A percentile compares a stretch with the other conserved stretches of the same genome.
These are phyloP conservation scores for Diplodia scrobiculata DNA, from an alignment of 2,329 filamentous ascomycete species.

Conservation along the genomic window DNA sequence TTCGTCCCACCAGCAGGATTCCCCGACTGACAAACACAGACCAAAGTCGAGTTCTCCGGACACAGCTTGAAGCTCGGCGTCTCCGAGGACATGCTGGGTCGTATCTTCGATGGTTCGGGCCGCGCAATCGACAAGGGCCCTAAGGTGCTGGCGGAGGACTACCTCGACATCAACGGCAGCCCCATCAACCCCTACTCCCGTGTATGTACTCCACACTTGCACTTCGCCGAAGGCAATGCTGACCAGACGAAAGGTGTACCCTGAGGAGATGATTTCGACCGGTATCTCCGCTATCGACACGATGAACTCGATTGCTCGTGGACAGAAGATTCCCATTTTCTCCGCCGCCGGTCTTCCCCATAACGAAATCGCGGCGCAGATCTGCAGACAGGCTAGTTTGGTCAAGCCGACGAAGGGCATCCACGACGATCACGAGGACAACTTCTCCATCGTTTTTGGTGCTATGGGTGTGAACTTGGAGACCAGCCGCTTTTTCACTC, in stretches of 20 bases:
- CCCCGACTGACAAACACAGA: constrained; percentile 56
- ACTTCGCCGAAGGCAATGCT: constrained; percentile 29
- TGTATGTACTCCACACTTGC: constrained; percentile 58
- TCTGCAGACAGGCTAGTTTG: constrained; percentile 93
- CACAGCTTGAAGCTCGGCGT: constrained; percentile 98
- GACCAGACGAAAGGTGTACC: constrained; percentile 70
- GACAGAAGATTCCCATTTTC: constrained; percentile 99
- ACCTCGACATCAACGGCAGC: constrained; percentile 97
- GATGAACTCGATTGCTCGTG: constrained; percentile 90
- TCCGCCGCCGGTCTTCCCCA: constrained; percentile 96
- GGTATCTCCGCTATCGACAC: constrained; percentile 99
- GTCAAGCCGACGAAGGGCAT: constrained; percentile 94
- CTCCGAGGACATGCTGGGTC: constrained; percentile 98
- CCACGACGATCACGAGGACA: constrained; percentile 96
- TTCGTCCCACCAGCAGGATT: constrained; percentile 32
- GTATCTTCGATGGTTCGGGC: constrained; percentile 97
- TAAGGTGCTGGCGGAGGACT: constrained; percentile 96
- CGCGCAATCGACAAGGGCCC: constrained; percentile 98
- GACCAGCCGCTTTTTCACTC: constrained; percentile 95
- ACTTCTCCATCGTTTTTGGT: constrained; percentile 99
- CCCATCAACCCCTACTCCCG: constrained; percentile 98
- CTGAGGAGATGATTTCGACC: constrained; percentile 99
- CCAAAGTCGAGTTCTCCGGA: constrained; percentile 95
- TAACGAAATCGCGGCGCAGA: constrained; percentile 99
- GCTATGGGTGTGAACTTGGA: constrained; percentile 99